Base-by-base conservation (phyloP, 805 yeast genomes). In the Scheffersomyces stipitis region DNA sequence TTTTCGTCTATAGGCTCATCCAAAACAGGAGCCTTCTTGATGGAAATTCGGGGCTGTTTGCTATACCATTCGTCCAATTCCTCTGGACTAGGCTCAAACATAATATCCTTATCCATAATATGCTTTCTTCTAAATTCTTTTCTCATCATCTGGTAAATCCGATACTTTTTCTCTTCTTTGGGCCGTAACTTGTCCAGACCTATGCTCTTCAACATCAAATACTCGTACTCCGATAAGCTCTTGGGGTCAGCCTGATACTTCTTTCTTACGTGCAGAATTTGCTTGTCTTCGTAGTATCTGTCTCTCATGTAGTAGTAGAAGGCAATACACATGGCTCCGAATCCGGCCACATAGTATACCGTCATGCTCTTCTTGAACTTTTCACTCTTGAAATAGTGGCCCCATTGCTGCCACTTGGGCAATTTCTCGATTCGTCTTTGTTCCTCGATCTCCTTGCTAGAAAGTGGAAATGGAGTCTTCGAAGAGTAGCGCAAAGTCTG, bases 271-370 rank as follows among this genome's bases (percentile, higher is more conserved):
- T 46, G 51, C 40, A 57, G 73, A 40, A 79, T 62, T 51, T 83
- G 87, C 40, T 75, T 66, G 43, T 85, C 91, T 58, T 80, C 80
- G 30, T 69, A 62, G 56, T 76, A 84, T 34, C 83, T 57, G 50
- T 83, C 84, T 48, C 78, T 69, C 79, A 84, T 81, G 55, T 81
- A 80, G 52, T 72, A 73, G 39, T 77, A 71, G 35, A 87, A 86
- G 39, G 81, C 75, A 15, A 75, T 65, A 18, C 80, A 56, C 51
- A 82, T 75, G 7, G 74, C 63, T 2, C 69, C 67, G 54, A 83
- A 83, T 2, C 78, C 73, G n/a, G 75, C 77, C 28, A 85, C 54
- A 44, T 83, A 76, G 53, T 73, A 78, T 47, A 77, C 76, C 4
- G 89, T 81, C 69, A 83, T 69, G 7, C 53, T 49, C 49, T 74